A percentile compares a stretch with the other conserved stretches of the same genome.
phyloP scores from a whole-genome alignment of 2,329 filamentous ascomycete genomes.

The Stylonectria norvegica region DNA sequence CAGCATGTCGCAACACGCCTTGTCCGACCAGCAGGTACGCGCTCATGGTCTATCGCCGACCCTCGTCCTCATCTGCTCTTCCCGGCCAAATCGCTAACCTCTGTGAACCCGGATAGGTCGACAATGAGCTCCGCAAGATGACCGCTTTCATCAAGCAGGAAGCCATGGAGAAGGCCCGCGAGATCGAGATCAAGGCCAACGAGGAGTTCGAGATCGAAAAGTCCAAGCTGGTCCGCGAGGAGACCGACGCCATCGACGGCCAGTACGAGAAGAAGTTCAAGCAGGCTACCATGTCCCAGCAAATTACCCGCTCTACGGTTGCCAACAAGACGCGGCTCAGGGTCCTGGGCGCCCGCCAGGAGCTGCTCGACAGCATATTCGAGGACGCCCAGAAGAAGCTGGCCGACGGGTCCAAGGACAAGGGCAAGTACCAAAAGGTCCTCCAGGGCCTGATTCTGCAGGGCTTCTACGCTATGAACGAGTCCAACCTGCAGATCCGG shows the following conservation, averaged over 20 bases:
- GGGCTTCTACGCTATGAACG: conserved; percentile 82
- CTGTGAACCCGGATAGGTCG: conserved; percentile 60
- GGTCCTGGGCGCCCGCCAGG: conserved; percentile 82
- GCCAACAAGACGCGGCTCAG: conserved; percentile 93
- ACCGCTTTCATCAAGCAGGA: conserved; percentile 99
- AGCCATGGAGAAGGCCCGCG: conserved; percentile 91
- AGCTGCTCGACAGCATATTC: conserved; percentile 87
- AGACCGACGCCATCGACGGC: conserved; percentile 87
- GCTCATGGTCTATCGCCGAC: conserved; percentile 17
- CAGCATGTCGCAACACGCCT: conserved; percentile 92
- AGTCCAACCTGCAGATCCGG: conserved; percentile 71
- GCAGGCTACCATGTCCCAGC: conserved; percentile 95
- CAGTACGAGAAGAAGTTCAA: conserved; percentile 99
- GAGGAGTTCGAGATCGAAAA: conserved; percentile 99
- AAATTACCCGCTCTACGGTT: conserved; percentile 94
- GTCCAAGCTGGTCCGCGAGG: conserved; percentile 94
- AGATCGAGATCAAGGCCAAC: conserved; percentile 97
- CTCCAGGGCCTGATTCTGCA: conserved; percentile 83
- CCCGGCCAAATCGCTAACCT: conserved; percentile 14
- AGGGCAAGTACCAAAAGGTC: conserved; percentile 69
- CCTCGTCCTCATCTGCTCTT: conserved; percentile 18
- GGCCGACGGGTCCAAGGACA: conserved; percentile 60
- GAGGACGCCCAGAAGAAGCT: conserved; percentile 74
- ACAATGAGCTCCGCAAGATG: conserved; percentile 99
- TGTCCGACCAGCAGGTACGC: conserved; percentile 93